Conservation (phyloP, 2,329 filamentous ascomycete genomes). For the Nemania bipapillata region DNA sequence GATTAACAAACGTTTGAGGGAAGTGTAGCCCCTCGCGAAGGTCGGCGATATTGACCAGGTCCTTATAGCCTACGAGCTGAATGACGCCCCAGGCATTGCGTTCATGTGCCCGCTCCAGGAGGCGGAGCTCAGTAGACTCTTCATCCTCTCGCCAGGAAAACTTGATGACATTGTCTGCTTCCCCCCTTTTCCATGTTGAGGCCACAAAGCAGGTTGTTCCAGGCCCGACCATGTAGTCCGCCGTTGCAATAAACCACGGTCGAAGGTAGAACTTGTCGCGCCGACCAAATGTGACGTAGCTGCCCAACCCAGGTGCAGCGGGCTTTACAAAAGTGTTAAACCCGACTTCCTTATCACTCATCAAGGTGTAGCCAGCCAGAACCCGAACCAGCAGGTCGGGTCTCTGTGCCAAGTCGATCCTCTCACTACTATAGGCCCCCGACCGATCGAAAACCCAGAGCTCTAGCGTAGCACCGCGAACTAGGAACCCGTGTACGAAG, state of each 20-base stretch:
- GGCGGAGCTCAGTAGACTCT: not conserved
- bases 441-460: conserved; percentile 13
- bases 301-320: not conserved
- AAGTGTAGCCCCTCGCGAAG: conserved; percentile 2
- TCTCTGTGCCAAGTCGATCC: not conserved
- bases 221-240: not conserved
- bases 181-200: not conserved
- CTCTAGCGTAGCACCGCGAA: conserved; percentile 3
- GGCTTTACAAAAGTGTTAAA: conserved; percentile 6
- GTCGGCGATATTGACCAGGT: not conserved
- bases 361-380: conserved; percentile 8
- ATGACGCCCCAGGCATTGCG: conserved; percentile 7
- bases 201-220: conserved; percentile 5
- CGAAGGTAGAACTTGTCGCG: not conserved
- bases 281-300: conserved; percentile 7
- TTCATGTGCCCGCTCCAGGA: not conserved
- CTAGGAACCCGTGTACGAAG: not conserved
- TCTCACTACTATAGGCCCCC: conserved; percentile 9
- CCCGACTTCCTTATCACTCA: conserved; percentile 1
- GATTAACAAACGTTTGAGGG: not conserved
- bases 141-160: not conserved
- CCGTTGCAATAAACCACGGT: not conserved
- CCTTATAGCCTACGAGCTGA: not conserved
- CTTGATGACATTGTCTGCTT: not conserved
- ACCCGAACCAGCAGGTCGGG: not conserved